These are phyloP conservation scores for Neurospora terricola DNA, from an alignment of 495 filamentous ascomycete genomes.

Conservation along the genomic window DNA sequence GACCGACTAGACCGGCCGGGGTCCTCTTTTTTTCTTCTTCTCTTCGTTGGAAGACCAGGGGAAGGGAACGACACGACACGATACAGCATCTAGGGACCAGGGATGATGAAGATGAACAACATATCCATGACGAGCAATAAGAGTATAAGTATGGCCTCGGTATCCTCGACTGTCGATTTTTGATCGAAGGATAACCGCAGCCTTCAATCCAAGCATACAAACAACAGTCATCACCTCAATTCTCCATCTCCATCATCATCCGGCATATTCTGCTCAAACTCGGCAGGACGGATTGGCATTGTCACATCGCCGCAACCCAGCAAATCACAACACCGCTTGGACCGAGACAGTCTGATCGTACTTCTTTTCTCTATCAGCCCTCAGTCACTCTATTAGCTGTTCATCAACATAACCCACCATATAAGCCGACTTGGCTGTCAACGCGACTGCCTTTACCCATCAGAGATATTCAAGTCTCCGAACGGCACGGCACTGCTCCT, in stretches of 20 bases:
- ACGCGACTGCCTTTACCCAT: background rate
- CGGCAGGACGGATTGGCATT: background rate
- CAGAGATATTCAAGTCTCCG: background rate
- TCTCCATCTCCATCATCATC: background rate
- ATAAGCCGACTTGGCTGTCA: background rate
- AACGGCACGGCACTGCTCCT: background rate
- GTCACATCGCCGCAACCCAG: background rate
- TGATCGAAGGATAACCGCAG: background rate
- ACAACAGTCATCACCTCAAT: background rate
- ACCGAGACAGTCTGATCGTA: background rate
- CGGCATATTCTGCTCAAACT: background rate
- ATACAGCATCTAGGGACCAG: background rate
- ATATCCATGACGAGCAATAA: background rate
- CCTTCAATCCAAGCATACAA: background rate
- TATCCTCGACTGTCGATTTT: constrained; percentile 2
- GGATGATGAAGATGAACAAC: background rate
- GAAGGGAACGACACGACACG: background rate
- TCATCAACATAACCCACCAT: background rate
- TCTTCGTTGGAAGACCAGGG: background rate
- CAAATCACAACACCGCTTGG: background rate
- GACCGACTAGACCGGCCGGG: background rate
- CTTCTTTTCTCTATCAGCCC: background rate
- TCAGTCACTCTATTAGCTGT: background rate
- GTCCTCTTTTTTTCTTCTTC: background rate
- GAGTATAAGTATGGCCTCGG: constrained; percentile 16